phyloP scores from a whole-genome alignment of 2,329 filamentous ascomycete genomes.

The Paecilomyces dactylethromorphus region DNA sequence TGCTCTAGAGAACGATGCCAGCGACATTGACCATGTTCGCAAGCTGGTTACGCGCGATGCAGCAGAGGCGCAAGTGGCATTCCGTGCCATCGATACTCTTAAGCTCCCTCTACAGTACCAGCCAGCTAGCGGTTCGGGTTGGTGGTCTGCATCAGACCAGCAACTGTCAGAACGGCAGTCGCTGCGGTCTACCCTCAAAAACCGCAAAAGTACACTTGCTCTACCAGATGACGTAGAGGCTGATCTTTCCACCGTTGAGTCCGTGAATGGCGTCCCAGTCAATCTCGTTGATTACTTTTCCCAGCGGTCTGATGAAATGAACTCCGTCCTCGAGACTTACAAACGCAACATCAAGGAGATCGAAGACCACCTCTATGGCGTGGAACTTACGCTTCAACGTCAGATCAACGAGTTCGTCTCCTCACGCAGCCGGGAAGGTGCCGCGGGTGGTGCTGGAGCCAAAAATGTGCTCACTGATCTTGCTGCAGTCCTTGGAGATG shows the following conservation, averaged over 20 bases:
- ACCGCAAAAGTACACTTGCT: slow-evolving; percentile 35
- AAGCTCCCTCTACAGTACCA: slow-evolving; percentile 62
- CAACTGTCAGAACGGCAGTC: slow-evolving; percentile 31
- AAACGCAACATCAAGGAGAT: slow-evolving; percentile 57
- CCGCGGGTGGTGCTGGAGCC: slow-evolving; percentile 31
- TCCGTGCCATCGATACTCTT: slow-evolving; percentile 68
- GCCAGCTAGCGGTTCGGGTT: slow-evolving; percentile 35
- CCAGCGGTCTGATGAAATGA: slow-evolving; percentile 56
- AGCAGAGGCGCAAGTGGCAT: slow-evolving; percentile 63
- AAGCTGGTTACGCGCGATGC: slow-evolving; percentile 58
- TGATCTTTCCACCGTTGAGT: slow-evolving; percentile 31
- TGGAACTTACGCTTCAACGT: slow-evolving; percentile 55
- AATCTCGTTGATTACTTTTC: slow-evolving; percentile 61
- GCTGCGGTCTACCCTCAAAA: slow-evolving; percentile 29
- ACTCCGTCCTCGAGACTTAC: slow-evolving; percentile 51
- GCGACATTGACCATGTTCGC: slow-evolving; percentile 52
- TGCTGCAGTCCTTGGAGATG: slow-evolving; percentile 56
- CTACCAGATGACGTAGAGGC: slow-evolving; percentile 41
- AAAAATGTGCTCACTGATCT: slow-evolving; percentile 40
- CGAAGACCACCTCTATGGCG: slow-evolving; percentile 57
- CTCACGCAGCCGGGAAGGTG: slow-evolving; percentile 33
- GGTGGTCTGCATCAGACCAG: slow-evolving; percentile 35
- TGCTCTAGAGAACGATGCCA: slow-evolving; percentile 57
- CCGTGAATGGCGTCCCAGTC: slow-evolving; percentile 47
- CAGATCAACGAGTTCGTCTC: slow-evolving; percentile 52